Evolutionary conservation across 257 asterid species (phyloP).

Genomic region (Solanum pimpinellifolium): DNA sequence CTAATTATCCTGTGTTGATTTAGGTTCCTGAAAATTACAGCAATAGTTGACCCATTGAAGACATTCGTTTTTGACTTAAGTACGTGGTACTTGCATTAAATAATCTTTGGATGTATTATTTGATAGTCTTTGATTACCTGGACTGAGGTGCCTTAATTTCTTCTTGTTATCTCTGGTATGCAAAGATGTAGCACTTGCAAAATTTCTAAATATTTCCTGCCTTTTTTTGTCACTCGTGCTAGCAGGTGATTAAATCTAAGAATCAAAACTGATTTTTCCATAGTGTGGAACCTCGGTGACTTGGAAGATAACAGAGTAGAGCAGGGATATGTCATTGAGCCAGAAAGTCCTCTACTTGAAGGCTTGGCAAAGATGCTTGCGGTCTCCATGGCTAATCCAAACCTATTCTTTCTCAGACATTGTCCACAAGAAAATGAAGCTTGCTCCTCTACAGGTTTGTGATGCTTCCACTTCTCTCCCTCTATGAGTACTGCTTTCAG

Average conservation of each 20-base stretch:
- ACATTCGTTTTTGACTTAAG: neutral
- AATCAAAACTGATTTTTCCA: neutral
- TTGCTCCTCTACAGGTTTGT: constrained; percentile 74
- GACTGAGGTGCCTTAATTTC: neutral
- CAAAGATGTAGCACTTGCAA: neutral
- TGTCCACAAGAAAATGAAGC: constrained; percentile 31
- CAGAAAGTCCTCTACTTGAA: constrained; percentile 14
- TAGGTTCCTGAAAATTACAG: neutral
- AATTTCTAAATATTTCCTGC: neutral
- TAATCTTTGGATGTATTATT: neutral
- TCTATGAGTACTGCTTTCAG: neutral
- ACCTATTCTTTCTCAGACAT: constrained; percentile 44
- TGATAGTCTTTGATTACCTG: neutral
- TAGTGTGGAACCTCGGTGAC: neutral
- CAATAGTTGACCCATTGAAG: neutral
- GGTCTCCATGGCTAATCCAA: constrained; percentile 28
- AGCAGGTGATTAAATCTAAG: neutral
- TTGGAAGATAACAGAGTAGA: constrained; percentile 7
- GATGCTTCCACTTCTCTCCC: neutral
- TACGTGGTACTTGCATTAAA: neutral
- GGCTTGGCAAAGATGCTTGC: constrained; percentile 13
- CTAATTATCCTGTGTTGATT: neutral
- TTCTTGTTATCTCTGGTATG: neutral
- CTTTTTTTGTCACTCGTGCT: neutral
- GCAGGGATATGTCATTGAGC: constrained; percentile 26